phyloP scores from a whole-genome alignment of 1,284 basidiomycete species.

The Rhodotorula sp. region DNA sequence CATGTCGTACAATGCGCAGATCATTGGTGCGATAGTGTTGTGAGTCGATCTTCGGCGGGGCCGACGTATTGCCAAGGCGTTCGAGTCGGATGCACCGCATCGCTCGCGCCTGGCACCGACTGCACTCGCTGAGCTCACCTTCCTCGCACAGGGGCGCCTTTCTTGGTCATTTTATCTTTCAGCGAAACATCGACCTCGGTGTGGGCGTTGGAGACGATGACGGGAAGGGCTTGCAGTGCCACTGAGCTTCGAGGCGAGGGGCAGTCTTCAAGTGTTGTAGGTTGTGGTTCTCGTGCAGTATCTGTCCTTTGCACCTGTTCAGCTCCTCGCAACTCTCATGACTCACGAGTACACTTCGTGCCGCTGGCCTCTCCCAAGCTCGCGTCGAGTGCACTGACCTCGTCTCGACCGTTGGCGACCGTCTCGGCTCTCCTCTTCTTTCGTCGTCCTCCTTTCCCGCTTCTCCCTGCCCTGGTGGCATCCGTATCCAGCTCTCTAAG shows the following conservation, averaged over 20 bases:
- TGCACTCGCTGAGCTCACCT: no score
- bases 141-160: constrained; percentile 36
- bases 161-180: constrained; percentile 42
- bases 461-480: no score
- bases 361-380: background rate
- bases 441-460: background rate
- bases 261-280: background rate
- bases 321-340: background rate
- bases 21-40: constrained; percentile 40
- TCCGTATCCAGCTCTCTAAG: no score
- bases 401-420: background rate
- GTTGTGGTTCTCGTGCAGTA: background rate
- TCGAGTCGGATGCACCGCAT: background rate
- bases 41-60: no score
- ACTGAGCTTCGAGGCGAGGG: constrained; percentile 15
- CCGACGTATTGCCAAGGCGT: no score
- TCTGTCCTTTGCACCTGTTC: no score
- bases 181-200: constrained; percentile 35
- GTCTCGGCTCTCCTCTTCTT: background rate
- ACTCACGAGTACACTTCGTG: background rate
- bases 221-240: constrained; percentile 40
- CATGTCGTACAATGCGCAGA: constrained; percentile 42
- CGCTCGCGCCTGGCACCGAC: no score
- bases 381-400: background rate
- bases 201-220: constrained; percentile 15